Evolutionary conservation across 495 filamentous ascomycete genomes (phyloP), one percentile per base, ranked within the genome.

Genomic region (Parmelia sp.): DNA sequence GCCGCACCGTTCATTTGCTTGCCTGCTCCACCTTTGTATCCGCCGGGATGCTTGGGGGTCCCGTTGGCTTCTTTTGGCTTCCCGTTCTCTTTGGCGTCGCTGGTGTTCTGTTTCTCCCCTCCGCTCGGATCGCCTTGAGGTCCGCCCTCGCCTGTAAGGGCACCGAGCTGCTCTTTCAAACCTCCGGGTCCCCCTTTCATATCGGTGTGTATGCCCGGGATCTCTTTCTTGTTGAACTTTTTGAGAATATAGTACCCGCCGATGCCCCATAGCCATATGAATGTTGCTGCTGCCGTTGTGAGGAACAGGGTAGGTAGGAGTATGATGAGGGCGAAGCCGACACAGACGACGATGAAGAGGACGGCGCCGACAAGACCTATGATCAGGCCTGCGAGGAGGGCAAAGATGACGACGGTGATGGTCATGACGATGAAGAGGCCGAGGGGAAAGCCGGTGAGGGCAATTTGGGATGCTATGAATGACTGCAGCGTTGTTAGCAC

Each of bases 251-350:
- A 72, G 65, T 83, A 89, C 36, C 75, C 78, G 58, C 75, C 81
- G 27, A 86, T 74, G 14, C 76, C 85, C 82, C 84, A 88, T 4
- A 83, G 73, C 85, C 87, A 91, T 61, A 87, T 65, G 59, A 83
- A 79, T 2, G 82, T 73, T 14, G 80, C 86, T 33, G 81, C 69
- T 61, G 77, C 71, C 23, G 77, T 80, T 7, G 84, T 88, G 36
- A 86, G 62, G 74, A 86, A 83, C 37, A 91, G 69, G 11, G 83
- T 82, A 0, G 86, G 87, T 8, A 88, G 74, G 51, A 90, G 76
- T 59, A 90, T 66, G 58, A 88, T 68, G 31, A 86, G 75, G n/a
- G 83, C 86, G 57, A 88, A 66, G 59, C 84, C 82, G 62, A 82
- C 78, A 77, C 82, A 85, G 73, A 86, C 83, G 59, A 84, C 77